phyloP scores from a whole-genome alignment of 1,284 basidiomycete genomes.

The Polyporus tsugae region DNA sequence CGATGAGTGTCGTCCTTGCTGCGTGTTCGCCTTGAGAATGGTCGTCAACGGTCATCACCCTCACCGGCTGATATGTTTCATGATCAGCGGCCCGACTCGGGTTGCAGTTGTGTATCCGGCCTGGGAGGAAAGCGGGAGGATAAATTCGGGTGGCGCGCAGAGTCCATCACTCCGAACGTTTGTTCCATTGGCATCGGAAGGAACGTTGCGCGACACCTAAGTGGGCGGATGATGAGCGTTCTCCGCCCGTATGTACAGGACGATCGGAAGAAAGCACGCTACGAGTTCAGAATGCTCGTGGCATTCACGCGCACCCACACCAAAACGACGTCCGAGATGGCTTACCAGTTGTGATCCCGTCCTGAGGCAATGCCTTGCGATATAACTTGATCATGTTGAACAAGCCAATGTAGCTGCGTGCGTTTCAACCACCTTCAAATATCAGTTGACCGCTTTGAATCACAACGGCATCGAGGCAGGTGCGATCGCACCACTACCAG shows the following conservation, averaged over 20 bases:
- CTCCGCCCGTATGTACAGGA: background rate
- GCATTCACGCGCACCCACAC: background rate
- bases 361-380: background rate
- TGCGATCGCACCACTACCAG: background rate
- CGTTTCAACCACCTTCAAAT: background rate
- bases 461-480: background rate
- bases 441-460: background rate
- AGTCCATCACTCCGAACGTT: background rate
- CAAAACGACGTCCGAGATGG: background rate
- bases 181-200: background rate
- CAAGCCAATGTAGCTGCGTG: background rate
- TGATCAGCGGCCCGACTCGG: background rate
- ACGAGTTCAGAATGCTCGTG: background rate
- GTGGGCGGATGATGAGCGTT: background rate
- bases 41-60: background rate
- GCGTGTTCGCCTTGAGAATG: background rate
- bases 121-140: background rate
- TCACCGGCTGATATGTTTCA: background rate
- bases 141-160: background rate
- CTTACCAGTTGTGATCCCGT: background rate
- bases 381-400: background rate
- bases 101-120: background rate
- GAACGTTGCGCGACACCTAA: background rate
- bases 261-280: background rate
- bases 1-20: background rate